A percentile compares a stretch with the other conserved stretches of the same genome.
Evolutionary conservation across 495 filamentous ascomycete genomes (phyloP).

Genomic region (Aspergillus hancockii): DNA sequence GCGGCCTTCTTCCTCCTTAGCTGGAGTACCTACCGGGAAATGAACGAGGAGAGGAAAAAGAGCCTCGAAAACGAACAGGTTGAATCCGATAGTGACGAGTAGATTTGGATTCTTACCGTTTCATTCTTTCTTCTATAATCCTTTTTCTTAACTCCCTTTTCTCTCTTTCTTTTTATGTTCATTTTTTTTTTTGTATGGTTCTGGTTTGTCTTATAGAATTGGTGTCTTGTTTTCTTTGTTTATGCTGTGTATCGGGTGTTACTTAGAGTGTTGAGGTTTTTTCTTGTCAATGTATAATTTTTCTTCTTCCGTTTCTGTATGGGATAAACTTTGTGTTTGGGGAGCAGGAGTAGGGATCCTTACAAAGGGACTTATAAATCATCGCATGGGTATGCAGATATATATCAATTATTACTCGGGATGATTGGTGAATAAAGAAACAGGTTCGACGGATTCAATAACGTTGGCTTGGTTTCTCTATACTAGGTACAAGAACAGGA

Average conservation of each 20-base stretch:
- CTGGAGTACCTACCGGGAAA: slow-evolving; percentile 90
- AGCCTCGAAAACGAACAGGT: slow-evolving; percentile 45
- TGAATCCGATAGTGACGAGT: slow-evolving; percentile 41
- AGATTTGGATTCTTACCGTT: background rate
- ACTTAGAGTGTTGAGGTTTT: slow-evolving; percentile 2
- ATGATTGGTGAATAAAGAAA: background rate
- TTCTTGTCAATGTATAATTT: background rate
- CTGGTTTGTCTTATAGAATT: background rate
- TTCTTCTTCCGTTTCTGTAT: slow-evolving; percentile 2
- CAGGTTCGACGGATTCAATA: background rate
- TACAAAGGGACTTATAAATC: too few species aligned
- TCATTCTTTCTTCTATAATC: background rate
- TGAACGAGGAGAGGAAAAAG: slow-evolving; percentile 76
- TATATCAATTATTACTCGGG: background rate
- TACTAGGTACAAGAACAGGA: slow-evolving; percentile 14
- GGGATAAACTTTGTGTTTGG: background rate
- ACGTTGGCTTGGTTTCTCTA: slow-evolving; percentile 8
- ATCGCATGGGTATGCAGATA: too few species aligned
- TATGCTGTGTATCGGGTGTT: background rate
- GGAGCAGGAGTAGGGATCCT: background rate
- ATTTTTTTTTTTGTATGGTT: background rate
- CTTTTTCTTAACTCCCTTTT: background rate
- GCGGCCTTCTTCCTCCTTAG: slow-evolving; percentile 80
- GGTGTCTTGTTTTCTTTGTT: background rate
- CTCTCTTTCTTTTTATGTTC: background rate